phyloP scores from a whole-genome alignment of 2,329 filamentous ascomycete species.

The Sporothrix globosa region DNA sequence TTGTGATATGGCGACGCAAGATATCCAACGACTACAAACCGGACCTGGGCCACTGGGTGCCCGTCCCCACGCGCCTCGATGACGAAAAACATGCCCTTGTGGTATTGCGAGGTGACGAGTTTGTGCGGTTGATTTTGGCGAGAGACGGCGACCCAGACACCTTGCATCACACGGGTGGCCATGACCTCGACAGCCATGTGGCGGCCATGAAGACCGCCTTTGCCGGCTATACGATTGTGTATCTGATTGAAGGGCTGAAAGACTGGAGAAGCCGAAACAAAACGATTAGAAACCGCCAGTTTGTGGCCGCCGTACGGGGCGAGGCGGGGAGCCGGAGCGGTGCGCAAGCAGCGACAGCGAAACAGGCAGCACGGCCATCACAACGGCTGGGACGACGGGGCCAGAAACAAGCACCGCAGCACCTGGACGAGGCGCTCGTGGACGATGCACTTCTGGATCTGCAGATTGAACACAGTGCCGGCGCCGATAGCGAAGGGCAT shows the following conservation, averaged over 20 bases:
- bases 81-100: slow-evolving; percentile 66
- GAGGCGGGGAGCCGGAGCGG: not conserved
- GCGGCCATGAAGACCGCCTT: slow-evolving; percentile 58
- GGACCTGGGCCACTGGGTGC: slow-evolving; percentile 66
- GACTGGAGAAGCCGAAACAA: slow-evolving; percentile 70
- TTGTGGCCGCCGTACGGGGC: slow-evolving; percentile 64
- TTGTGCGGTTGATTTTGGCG: slow-evolving; percentile 62
- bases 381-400: slow-evolving; percentile 39
- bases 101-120: slow-evolving; percentile 64
- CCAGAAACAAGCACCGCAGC: slow-evolving; percentile 51
- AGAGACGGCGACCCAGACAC: slow-evolving; percentile 32
- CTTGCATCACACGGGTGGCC: slow-evolving; percentile 42
- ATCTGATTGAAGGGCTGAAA: slow-evolving; percentile 70
- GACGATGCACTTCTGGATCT: slow-evolving; percentile 72
- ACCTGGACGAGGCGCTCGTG: slow-evolving; percentile 68
- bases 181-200: slow-evolving; percentile 61
- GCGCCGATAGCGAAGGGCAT: slow-evolving; percentile 41
- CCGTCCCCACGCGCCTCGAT: slow-evolving; percentile 55
- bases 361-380: slow-evolving; percentile 36
- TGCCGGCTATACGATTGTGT: slow-evolving; percentile 60
- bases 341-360: slow-evolving; percentile 1
- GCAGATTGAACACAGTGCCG: slow-evolving; percentile 63
- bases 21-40: slow-evolving; percentile 66
- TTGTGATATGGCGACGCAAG: slow-evolving; percentile 71
- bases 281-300: slow-evolving; percentile 68